phyloP scores from a whole-genome alignment of 257 asterid species.

The Cynanchum wilfordii region DNA sequence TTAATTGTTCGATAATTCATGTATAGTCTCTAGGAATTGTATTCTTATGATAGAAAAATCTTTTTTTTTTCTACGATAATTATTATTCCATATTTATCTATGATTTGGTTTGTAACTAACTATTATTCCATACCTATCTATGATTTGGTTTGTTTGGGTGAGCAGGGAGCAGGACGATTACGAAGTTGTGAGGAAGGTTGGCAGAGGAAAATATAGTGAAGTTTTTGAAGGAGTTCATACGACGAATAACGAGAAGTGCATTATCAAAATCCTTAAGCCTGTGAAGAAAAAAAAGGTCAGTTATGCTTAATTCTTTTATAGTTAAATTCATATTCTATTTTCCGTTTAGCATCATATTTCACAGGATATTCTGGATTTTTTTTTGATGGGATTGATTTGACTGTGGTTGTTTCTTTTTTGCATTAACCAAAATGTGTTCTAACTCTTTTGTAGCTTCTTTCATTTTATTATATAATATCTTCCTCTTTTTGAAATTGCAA shows the following conservation, averaged over 20 bases:
- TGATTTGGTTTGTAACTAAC: background rate
- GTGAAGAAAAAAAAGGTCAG: conserved; percentile 89
- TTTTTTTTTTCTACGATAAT: background rate
- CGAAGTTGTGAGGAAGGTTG: conserved; percentile 93
- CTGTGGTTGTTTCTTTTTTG: background rate
- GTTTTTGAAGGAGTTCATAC: conserved; percentile 84
- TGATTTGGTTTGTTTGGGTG: conserved; percentile 27
- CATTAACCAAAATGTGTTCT: background rate
- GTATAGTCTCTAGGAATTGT: background rate
- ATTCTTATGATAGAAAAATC: background rate
- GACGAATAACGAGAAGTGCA: conserved; percentile 70
- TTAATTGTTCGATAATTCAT: conserved; percentile 5
- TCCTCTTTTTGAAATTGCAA: background rate
- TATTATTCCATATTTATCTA: background rate
- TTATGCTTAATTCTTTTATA: background rate
- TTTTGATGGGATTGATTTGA: background rate
- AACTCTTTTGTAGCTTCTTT: background rate
- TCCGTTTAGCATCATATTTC: background rate
- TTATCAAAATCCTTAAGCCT: conserved; percentile 89
- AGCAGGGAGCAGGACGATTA: conserved; percentile 86
- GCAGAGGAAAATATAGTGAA: conserved; percentile 95
- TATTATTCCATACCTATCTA: background rate
- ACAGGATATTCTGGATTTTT: background rate
- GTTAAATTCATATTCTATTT: background rate
- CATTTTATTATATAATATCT: background rate